phyloP scores from a whole-genome alignment of 2,329 filamentous ascomycete genomes.

The Phyllosticta citriasiana region DNA sequence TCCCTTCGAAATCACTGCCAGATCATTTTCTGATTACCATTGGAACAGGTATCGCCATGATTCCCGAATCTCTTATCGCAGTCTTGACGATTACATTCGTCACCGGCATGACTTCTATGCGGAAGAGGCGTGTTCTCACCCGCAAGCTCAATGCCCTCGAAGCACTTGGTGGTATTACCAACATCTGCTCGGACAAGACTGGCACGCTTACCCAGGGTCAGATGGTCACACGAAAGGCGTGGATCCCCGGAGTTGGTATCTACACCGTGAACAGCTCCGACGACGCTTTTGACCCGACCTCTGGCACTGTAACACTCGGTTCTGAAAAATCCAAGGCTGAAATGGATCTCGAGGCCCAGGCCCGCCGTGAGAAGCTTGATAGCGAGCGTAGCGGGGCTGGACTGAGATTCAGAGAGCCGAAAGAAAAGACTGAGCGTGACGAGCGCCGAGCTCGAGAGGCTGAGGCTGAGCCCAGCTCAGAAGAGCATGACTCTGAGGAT shows the following conservation, averaged over 20 bases:
- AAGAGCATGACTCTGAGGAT: conserved; percentile 16
- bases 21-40: conserved; percentile 5
- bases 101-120: conserved; percentile 27
- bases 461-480: conserved; percentile 4
- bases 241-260: conserved; percentile 24
- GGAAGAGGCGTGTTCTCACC: conserved; percentile 25
- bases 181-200: conserved; percentile 46
- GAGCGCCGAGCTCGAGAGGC: conserved; percentile 12
- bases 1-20: background rate
- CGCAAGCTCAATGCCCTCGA: conserved; percentile 27
- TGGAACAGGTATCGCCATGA: conserved; percentile 23
- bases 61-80: conserved; percentile 21
- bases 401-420: conserved; percentile 19
- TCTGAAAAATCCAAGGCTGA: conserved; percentile 17
- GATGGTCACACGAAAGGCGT: conserved; percentile 26
- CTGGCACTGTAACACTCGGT: conserved; percentile 19
- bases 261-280: conserved; percentile 22
- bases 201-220: conserved; percentile 29
- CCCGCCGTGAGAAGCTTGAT: conserved; percentile 15
- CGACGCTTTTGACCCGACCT: conserved; percentile 23
- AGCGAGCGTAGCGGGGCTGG: conserved; percentile 17
- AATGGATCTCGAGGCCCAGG: conserved; percentile 17
- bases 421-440: conserved; percentile 17
- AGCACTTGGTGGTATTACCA: conserved; percentile 27
- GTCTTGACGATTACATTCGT: conserved; percentile 30